These are phyloP conservation scores for Galeopsis tetrahit DNA, from an alignment of 257 asterid genomes.

Conservation along the genomic window DNA sequence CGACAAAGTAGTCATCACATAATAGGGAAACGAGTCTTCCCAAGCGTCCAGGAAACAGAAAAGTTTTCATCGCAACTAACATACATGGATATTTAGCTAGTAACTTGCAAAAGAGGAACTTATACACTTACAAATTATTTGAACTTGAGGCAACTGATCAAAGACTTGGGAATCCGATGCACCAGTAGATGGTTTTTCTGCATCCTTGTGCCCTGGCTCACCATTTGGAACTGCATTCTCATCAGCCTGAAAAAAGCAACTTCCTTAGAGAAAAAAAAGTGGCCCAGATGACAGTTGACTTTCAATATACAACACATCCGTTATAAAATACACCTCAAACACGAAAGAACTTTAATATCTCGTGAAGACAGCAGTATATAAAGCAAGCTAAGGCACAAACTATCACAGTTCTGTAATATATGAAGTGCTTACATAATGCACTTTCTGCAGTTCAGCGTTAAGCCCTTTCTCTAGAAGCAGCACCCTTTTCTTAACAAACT, in stretches of 20 bases:
- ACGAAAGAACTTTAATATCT: constrained; percentile 7
- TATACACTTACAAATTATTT: constrained; percentile 65
- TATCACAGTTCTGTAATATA: constrained; percentile 16
- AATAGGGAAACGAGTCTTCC: neutral
- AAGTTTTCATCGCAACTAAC: neutral
- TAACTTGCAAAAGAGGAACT: constrained; percentile 20
- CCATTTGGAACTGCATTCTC: constrained; percentile 49
- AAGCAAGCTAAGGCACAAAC: constrained; percentile 14
- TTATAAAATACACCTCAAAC: constrained; percentile 20
- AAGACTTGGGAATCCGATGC: constrained; percentile 45
- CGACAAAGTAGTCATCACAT: neutral
- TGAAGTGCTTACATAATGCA: constrained; percentile 57
- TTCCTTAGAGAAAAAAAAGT: constrained; percentile 26
- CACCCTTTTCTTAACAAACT: constrained; percentile 90
- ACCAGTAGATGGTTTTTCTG: constrained; percentile 39
- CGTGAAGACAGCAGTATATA: constrained; percentile 18
- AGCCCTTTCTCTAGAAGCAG: constrained; percentile 87
- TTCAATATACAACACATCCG: constrained; percentile 19
- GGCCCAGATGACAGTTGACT: neutral
- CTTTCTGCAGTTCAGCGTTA: constrained; percentile 67
- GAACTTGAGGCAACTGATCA: constrained; percentile 63
- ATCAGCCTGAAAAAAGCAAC: constrained; percentile 56
- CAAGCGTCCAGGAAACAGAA: neutral
- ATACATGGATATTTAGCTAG: neutral
- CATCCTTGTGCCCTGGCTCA: constrained; percentile 56